Evolutionary conservation across 1,139 yeast genomes (phyloP).

Genomic region (Pichia sp.): DNA sequence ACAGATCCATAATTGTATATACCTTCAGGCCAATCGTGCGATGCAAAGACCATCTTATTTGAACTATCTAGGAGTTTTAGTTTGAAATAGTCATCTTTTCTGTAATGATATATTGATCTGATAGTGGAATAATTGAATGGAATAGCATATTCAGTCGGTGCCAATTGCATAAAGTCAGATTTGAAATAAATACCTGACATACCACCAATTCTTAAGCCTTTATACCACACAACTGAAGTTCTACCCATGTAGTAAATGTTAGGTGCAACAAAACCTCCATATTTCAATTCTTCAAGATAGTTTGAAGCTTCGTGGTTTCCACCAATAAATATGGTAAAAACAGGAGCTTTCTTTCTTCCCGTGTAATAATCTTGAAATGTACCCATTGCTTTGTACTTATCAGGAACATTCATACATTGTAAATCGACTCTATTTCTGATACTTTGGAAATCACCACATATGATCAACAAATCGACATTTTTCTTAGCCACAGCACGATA

Average conservation of each 20-base stretch:
- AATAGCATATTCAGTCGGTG: conserved; percentile 37
- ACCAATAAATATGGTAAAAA: conserved; percentile 80
- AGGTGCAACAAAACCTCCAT: conserved; percentile 96
- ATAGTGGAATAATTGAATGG: conserved; percentile 47
- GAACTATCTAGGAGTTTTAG: conserved; percentile 39
- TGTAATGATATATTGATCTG: conserved; percentile 71
- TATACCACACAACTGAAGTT: conserved; percentile 68
- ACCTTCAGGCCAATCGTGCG: conserved; percentile 97
- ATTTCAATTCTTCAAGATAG: conserved; percentile 67
- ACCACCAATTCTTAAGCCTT: conserved; percentile 77
- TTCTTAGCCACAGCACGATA: conserved; percentile 38
- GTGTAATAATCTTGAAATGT: conserved; percentile 75
- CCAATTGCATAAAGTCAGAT: conserved; percentile 39
- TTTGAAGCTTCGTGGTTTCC: conserved; percentile 95
- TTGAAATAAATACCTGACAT: conserved; percentile 79
- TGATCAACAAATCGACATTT: conserved; percentile 61
- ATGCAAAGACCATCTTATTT: conserved; percentile 44
- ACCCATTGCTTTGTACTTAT: conserved; percentile 58
- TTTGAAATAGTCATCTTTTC: conserved; percentile 62
- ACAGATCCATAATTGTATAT: conserved; percentile 66
- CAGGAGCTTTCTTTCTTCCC: conserved; percentile 65
- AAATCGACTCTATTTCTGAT: conserved; percentile 64
- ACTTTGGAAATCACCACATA: conserved; percentile 89
- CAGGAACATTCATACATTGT: conserved; percentile 59
- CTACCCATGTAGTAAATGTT: conserved; percentile 88